Conservation (phyloP, 345 rosid species). For the Hibiscus mutabilis region DNA sequence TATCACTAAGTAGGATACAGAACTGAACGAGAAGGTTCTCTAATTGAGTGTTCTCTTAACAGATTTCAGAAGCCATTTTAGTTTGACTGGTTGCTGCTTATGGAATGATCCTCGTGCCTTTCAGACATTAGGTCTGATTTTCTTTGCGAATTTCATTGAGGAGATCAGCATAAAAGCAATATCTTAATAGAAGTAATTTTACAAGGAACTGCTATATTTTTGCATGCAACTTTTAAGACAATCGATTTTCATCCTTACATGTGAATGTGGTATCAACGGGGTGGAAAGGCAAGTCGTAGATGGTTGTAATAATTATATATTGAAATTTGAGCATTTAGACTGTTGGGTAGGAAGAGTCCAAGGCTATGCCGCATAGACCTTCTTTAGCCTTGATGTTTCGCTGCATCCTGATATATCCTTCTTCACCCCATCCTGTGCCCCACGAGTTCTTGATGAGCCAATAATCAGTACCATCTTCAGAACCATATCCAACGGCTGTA, state of each 20-base stretch:
- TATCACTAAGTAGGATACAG: neutral
- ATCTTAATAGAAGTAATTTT: neutral
- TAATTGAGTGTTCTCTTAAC: neutral
- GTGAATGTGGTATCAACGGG: neutral
- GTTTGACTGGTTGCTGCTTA: too few relatives aligned
- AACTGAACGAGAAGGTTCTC: neutral
- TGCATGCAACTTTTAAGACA: neutral
- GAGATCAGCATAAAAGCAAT: neutral
- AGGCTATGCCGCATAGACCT: constrained; percentile 37
- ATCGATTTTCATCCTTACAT: neutral
- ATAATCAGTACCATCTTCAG: neutral
- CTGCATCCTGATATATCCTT: constrained; percentile 30
- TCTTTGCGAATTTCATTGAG: too few relatives aligned
- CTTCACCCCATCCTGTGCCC: constrained; percentile 30
- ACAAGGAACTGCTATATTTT: neutral
- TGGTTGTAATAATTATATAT: neutral
- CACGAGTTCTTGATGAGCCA: constrained; percentile 40
- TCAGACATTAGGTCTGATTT: neutral
- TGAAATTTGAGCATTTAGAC: neutral
- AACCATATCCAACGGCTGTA: neutral
- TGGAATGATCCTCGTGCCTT: neutral
- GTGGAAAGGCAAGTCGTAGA: neutral
- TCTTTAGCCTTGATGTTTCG: constrained; percentile 16
- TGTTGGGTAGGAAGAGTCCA: constrained; percentile 29
- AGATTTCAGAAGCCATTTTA: neutral